These are phyloP conservation scores for Ploettnerulaceae sp. DNA, from an alignment of 2,329 filamentous ascomycete genomes.

Conservation along the genomic window DNA sequence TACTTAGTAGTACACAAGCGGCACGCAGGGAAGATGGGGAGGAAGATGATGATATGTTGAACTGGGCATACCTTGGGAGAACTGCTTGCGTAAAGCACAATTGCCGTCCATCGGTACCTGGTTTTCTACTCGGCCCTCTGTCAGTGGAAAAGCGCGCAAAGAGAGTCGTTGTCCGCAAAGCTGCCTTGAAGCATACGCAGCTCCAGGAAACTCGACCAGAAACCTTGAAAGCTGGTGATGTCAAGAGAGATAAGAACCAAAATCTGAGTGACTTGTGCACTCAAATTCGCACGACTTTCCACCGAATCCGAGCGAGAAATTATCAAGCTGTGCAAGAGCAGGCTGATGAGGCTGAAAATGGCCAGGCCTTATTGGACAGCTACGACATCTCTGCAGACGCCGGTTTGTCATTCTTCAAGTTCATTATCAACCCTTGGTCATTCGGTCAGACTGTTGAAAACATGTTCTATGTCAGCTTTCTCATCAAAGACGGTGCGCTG, in stretches of 20 bases:
- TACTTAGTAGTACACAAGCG: slow-evolving; percentile 40
- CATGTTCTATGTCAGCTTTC: slow-evolving; percentile 91
- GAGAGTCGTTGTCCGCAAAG: slow-evolving; percentile 64
- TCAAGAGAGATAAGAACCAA: slow-evolving; percentile 68
- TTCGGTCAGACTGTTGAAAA: slow-evolving; percentile 97
- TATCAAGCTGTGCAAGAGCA: slow-evolving; percentile 34
- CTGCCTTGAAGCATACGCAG: slow-evolving; percentile 59
- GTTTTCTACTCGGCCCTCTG: slow-evolving; percentile 83
- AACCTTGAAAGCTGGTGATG: slow-evolving; percentile 68
- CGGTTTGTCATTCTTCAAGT: slow-evolving; percentile 76
- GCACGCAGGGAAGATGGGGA: slow-evolving; percentile 53
- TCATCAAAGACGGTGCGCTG: slow-evolving; percentile 80
- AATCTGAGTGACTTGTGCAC: slow-evolving; percentile 75
- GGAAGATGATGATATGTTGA: slow-evolving; percentile 70
- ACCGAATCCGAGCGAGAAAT: not conserved
- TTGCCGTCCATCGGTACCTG: slow-evolving; percentile 68
- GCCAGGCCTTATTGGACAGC: slow-evolving; percentile 54
- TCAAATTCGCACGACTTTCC: slow-evolving; percentile 54
- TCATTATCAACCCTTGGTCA: slow-evolving; percentile 82
- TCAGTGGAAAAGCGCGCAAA: slow-evolving; percentile 83
- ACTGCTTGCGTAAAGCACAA: slow-evolving; percentile 71
- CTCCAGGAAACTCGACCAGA: slow-evolving; percentile 70
- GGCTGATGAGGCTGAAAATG: slow-evolving; percentile 44
- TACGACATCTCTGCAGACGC: slow-evolving; percentile 60
- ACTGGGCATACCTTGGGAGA: slow-evolving; percentile 81